Evolutionary conservation across 805 yeast species (phyloP).

Genomic region (Myxozyma vanderwaltii): DNA sequence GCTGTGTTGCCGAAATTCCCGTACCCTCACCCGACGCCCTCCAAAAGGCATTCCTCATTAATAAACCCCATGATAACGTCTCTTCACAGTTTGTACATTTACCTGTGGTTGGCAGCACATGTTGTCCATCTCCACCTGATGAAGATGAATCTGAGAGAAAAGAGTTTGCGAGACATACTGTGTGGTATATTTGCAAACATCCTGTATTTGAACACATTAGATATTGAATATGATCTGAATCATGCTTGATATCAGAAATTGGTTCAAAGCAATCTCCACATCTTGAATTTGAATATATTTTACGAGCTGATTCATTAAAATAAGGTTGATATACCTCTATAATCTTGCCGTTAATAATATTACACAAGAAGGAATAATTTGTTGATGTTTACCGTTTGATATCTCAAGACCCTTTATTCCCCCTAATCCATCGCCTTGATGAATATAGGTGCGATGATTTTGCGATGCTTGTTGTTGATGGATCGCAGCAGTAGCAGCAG

Average conservation of each 20-base stretch:
- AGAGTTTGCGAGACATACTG: slow-evolving; percentile 28
- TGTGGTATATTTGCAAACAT: slow-evolving; percentile 30
- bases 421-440: slow-evolving; percentile 32
- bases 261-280: slow-evolving; percentile 27
- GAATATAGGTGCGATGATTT: slow-evolving; percentile 5
- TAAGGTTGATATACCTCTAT: slow-evolving; percentile 22
- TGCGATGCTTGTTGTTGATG: neutral
- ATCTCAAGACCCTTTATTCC: slow-evolving; percentile 26
- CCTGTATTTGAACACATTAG: slow-evolving; percentile 27
- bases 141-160: slow-evolving; percentile 13
- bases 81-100: slow-evolving; percentile 26
- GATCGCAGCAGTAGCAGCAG: neutral
- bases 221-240: slow-evolving; percentile 5
- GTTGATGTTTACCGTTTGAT: slow-evolving; percentile 1
- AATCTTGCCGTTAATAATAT: no score
- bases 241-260: neutral
- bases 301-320: slow-evolving; percentile 6
- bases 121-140: neutral
- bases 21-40: slow-evolving; percentile 9
- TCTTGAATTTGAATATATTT: neutral
- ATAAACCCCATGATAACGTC: slow-evolving; percentile 26
- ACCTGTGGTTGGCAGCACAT: slow-evolving; percentile 33
- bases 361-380: neutral
- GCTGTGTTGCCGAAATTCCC: slow-evolving; percentile 1
- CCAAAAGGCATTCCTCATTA: slow-evolving; percentile 34